phyloP scores from a whole-genome alignment of 352 stramenopile genomes.

The Phytophthora sojae region DNA sequence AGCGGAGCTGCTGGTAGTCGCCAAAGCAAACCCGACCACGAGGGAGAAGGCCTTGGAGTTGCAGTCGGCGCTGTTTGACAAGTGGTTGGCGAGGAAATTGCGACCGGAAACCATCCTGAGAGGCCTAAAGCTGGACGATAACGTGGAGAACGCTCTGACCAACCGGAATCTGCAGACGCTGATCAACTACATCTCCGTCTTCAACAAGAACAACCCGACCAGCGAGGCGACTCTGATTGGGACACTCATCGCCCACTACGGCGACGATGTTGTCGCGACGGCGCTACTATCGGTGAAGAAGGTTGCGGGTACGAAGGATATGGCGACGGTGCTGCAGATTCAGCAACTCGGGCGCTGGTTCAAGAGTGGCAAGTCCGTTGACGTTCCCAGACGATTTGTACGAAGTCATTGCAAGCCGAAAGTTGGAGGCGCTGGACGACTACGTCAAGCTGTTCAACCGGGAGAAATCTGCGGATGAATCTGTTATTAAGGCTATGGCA shows the following conservation, averaged over 20 bases:
- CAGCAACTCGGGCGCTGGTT: neutral
- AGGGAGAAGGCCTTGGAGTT: neutral
- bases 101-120: neutral
- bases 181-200: neutral
- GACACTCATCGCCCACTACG: neutral
- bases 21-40: neutral
- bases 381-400: neutral
- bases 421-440: constrained; percentile 3
- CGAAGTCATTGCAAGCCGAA: neutral
- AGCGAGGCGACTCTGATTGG: neutral
- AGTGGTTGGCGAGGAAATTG: neutral
- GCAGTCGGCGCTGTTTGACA: neutral
- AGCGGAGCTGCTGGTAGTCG: neutral
- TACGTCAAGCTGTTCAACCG: constrained; percentile 6
- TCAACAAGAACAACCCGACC: neutral
- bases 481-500: neutral
- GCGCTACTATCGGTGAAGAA: neutral
- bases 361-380: neutral
- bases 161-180: neutral
- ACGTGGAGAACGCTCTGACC: neutral
- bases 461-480: neutral
- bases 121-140: neutral
- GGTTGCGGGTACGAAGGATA: neutral
- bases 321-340: neutral
- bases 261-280: neutral